phyloP scores from a whole-genome alignment of 2,329 filamentous ascomycete genomes.

The Nemania bipapillata region DNA sequence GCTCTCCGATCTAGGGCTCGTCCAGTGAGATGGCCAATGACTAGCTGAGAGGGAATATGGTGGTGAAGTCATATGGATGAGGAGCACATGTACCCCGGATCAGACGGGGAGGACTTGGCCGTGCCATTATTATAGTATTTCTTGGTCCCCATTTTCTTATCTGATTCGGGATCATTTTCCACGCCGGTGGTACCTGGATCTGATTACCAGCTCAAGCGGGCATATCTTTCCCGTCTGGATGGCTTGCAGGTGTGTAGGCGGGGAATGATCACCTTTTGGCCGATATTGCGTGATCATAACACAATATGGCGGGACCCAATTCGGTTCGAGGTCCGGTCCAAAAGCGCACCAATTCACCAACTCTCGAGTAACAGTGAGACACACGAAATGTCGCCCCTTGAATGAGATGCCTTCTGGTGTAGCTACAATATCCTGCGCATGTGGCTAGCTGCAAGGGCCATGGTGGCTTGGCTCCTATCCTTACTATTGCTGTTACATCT shows the following conservation, averaged over 20 bases:
- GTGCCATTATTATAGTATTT: conserved; percentile 29
- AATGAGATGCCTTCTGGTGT: conserved; percentile 4
- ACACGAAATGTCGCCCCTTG: conserved; percentile 3
- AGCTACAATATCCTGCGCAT: background rate
- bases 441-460: conserved; percentile 23
- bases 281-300: conserved; percentile 41
- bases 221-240: conserved; percentile 20
- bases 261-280: conserved; percentile 22
- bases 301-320: conserved; percentile 34
- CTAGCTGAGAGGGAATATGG: background rate
- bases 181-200: conserved; percentile 8
- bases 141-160: conserved; percentile 27
- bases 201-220: background rate
- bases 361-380: conserved; percentile 1
- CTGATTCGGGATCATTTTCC: conserved; percentile 8
- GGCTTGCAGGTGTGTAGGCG: background rate
- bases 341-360: conserved; percentile 6
- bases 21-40: conserved; percentile 5
- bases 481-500: conserved; percentile 29
- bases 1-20: conserved; percentile 2
- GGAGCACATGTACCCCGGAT: conserved; percentile 26
- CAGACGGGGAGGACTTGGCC: background rate
- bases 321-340: conserved; percentile 9
- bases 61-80: conserved; percentile 12
- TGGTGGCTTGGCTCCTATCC: conserved; percentile 19